Base-by-base conservation (phyloP, 192 early-diverging fungal genomes). In the Entrophospora sp. region DNA sequence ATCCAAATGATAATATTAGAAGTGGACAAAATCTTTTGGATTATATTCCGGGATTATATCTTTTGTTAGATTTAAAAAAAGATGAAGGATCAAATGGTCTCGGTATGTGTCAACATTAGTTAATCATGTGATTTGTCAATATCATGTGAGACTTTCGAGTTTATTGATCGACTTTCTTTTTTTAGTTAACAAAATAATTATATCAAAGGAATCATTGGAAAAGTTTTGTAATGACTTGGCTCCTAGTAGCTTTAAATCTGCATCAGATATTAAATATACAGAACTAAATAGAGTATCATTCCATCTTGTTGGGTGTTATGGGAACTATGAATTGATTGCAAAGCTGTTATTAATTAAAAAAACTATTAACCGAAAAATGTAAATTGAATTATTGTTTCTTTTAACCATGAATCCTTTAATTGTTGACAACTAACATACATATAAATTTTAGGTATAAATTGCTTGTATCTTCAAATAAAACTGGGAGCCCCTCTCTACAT, bases 141-240 rank as follows among this genome's bases (percentile, higher is more conserved):
- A 48, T 18, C 2, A 8, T 16, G 48, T 45, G 22, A 14, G 42
- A 18, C 25, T 42, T n/a, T 24, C 7, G 12, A 60, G 12, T 24
- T 62, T 1, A 27, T 20, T 27, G 24, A 35, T 37, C 13, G 14
- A 35, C 16, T 59, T 13, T 60, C 3, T 24, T 55, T 30, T 30
- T 42, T 24, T 44, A 67, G 65, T 67, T 12, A 57, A 67, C n/a
- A 67, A 67, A 36, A 48, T 59, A 14, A 67, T 67, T 27, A 43
- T 67, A 0, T 59, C 52, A 2, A 28, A 27, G 12, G n/a, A 12
- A 0, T 25, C 24, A 13, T 42, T 67, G 37, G 43, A 58, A 14
- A 52, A 58, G 6, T 43, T 67, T 35, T 67, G 65, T 35, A 67
- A 67, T 6, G 65, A 57, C n/a, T 25, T 67, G 32, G 24, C 28